Evolutionary conservation across 257 asterid species (phyloP).

Genomic region (Cynanchum wilfordii): DNA sequence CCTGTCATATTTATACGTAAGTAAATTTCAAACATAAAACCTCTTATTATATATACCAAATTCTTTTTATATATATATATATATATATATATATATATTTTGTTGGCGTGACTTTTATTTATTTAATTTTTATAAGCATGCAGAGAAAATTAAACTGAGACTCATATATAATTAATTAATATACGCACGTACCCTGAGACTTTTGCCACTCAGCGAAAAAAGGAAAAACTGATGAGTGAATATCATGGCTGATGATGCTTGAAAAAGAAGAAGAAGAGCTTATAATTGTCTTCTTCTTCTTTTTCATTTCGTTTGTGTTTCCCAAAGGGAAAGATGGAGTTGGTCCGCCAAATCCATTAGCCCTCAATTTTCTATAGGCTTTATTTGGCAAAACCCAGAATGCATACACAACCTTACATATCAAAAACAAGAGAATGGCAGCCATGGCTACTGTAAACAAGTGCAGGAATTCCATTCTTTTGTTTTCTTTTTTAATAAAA

Average conservation of each 20-base stretch:
- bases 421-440: constrained; percentile 20
- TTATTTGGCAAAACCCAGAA: constrained; percentile 60
- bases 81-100: no score
- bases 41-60: no score
- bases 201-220: constrained; percentile 72
- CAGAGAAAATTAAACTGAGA: no score
- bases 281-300: constrained; percentile 1
- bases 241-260: constrained; percentile 40
- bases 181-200: constrained; percentile 42
- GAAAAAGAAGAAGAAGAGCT: constrained; percentile 8
- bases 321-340: constrained; percentile 76
- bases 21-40: background rate
- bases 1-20: constrained; percentile 33
- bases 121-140: no score
- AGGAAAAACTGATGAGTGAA: constrained; percentile 64
- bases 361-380: constrained; percentile 38
- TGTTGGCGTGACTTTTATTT: no score
- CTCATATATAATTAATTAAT: no score
- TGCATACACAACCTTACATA: constrained; percentile 29
- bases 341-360: constrained; percentile 85
- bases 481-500: no score
- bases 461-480: constrained; percentile 24
- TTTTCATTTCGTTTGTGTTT: constrained; percentile 53
- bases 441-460: constrained; percentile 16
- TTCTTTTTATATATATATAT: no score